phyloP scores from a whole-genome alignment of 2,329 filamentous ascomycete species.

The Cyanodermella asteris region DNA sequence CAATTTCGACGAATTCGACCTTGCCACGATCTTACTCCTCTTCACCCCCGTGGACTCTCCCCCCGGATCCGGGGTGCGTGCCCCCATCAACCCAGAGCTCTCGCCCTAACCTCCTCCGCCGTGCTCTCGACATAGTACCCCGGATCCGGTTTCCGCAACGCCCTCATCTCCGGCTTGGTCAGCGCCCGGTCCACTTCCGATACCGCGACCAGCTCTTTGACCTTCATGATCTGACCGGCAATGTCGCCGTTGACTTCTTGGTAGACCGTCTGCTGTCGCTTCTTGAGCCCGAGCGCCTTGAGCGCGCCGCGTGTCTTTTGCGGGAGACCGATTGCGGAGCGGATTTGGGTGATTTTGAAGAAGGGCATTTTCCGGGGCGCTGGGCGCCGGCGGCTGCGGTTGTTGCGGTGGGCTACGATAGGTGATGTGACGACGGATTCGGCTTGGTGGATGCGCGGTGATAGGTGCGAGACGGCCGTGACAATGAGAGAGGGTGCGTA shows the following conservation, averaged over 20 bases:
- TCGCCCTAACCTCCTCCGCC: conserved; percentile 1
- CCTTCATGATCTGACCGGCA: conserved; percentile 78
- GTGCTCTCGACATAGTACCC: conserved; percentile 59
- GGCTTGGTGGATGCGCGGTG: too few species aligned
- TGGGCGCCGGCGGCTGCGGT: background rate
- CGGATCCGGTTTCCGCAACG: conserved; percentile 47
- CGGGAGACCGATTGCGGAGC: conserved; percentile 75
- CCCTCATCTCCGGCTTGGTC: conserved; percentile 46
- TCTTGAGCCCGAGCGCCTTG: conserved; percentile 62
- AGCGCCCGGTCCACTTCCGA: conserved; percentile 48
- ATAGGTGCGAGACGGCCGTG: too few species aligned
- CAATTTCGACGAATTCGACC: too few species aligned
- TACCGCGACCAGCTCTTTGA: conserved; percentile 78
- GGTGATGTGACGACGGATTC: too few species aligned
- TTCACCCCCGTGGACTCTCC: too few species aligned
- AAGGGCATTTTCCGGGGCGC: conserved; percentile 38
- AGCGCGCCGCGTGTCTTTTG: conserved; percentile 60
- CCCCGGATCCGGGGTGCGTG: too few species aligned
- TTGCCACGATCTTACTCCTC: too few species aligned
- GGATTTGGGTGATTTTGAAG: conserved; percentile 81
- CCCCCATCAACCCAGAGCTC: too few species aligned
- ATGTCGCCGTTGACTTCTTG: conserved; percentile 61
- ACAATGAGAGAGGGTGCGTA: too few species aligned
- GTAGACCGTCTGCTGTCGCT: conserved; percentile 72
- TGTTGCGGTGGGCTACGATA: too few species aligned